Base-by-base conservation (phyloP, 257 asterid species). In the Solanum chaucha region DNA sequence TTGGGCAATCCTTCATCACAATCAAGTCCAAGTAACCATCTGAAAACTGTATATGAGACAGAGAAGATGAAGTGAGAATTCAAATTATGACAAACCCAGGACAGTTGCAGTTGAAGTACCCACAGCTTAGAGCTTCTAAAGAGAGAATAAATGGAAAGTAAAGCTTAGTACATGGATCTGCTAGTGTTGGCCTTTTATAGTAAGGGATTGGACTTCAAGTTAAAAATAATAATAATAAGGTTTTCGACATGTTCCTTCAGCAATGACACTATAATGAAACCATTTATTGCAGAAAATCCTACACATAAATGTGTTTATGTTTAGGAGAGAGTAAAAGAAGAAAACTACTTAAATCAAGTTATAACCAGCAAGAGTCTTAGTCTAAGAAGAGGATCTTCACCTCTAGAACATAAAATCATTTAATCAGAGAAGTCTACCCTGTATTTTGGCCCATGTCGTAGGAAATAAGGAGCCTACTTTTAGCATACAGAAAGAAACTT, bases 1-100 rank as follows among this genome's bases (percentile, higher is more conserved):
- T 95, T 65, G 98, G 91, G 87, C 95, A 89, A 84, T 97, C 97
- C 92, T 90, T 94, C 67, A 95, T 93, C 98, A 97, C 86, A 86
- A 97, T 90, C 91, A 97, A 91, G 94, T 96, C 99, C 93, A 95
- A 88, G 91, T 92, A 96, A 82, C 99, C 99, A 90, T 97, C 99
- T 22, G 99, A 95, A 92, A 97, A 97, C 99, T 97, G 95, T 88
- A 90, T 15, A 51, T 44, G 64, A 88, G 30, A 68, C 83, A 46
- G 36, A 40, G 15, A 72, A 86, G 61, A 40, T 8, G 35, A 46
- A 44, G 83, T 26, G 2, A 30, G 61, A 48, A 1, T 9, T 28
- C 68, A 81, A 81, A 28, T 28, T 72, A 30, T 72, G 30, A 44
- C 38, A 58, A 48, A 28, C 74, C 34, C 6, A 30, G 41, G 44